Evolutionary conservation across 305 asterid species (phyloP), one percentile per base, ranked within the genome.

Genomic region (Ruellia speciosa): DNA sequence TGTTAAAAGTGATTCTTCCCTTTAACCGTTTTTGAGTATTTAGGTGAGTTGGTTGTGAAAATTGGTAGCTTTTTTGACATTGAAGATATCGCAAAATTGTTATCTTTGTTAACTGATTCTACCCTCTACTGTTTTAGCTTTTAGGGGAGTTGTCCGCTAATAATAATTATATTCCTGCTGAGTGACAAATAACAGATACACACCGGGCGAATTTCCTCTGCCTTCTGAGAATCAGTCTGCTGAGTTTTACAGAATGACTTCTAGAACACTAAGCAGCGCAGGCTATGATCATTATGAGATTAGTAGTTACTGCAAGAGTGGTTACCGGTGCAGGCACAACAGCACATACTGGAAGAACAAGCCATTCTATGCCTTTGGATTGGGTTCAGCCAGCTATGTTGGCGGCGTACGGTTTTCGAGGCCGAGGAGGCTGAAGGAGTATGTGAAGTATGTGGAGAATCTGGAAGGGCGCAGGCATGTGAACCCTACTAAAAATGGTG

Each of bases 251-350:
- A 81, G 62, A 76, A 80, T 39, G 73, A 96, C 96, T 63, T 87
- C 98, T 47, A 66, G 75, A 65, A 77, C 77, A 79, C 87, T 90
- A 40, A 47, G 72, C 9, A 66, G 67, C 12, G 89, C 90, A 49
- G 95, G 94, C 48, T 90, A 83, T 58, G 81, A 81, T 50, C 98
- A 90, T 68, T 90, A 87, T 14, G 98, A 90, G 74, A 83, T 90
- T 63, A 90, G 98, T 55, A 90, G 98, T 63, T 87, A 85, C 78
- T 65, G 90, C 84, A 85, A 72, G 73, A 71, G 66, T 48, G 95
- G 94, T 54, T 87, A 81, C 60, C 76, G 75, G 31, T 87, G 96
- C 82, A 80, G 77, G 71, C 98, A 90, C 87, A 90, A 90, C 54
- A 74, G 59, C 28, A 81, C 84, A 1, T 90, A 90, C 80, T 90